phyloP scores from a whole-genome alignment of 306 rosid genomes.

The Trichosanthes cucumerina region DNA sequence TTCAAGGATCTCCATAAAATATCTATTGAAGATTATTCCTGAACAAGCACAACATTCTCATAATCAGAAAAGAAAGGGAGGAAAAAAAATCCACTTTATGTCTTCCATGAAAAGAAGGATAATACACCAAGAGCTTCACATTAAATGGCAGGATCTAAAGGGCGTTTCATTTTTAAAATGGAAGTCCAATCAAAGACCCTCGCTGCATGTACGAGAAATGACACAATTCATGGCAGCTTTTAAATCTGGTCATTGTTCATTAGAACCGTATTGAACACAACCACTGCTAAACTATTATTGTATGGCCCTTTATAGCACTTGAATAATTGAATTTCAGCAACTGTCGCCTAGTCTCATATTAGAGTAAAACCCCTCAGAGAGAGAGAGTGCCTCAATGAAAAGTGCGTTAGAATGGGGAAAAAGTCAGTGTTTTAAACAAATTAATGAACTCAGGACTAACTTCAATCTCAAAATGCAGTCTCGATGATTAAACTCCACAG shows the following conservation, averaged over 20 bases:
- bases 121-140: not conserved
- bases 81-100: not conserved
- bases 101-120: not conserved
- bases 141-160: not conserved
- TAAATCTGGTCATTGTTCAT: not conserved
- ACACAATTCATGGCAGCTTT: not conserved
- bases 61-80: not conserved
- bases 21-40: not conserved
- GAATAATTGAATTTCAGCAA: not conserved
- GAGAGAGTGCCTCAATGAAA: not conserved
- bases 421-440: not conserved
- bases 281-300: not conserved
- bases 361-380: not conserved
- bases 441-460: not conserved
- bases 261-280: not conserved
- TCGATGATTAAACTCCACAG: not conserved
- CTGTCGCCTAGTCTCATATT: not conserved
- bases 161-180: not conserved
- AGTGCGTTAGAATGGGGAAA: not conserved
- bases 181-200: not conserved
- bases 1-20: not conserved
- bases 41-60: not conserved
- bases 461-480: constrained; percentile 9
- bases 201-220: not conserved
- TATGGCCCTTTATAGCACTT: not conserved